These are phyloP conservation scores for Saccharomycopsis fibuligera DNA, from an alignment of 805 yeast species.

Conservation along the genomic window DNA sequence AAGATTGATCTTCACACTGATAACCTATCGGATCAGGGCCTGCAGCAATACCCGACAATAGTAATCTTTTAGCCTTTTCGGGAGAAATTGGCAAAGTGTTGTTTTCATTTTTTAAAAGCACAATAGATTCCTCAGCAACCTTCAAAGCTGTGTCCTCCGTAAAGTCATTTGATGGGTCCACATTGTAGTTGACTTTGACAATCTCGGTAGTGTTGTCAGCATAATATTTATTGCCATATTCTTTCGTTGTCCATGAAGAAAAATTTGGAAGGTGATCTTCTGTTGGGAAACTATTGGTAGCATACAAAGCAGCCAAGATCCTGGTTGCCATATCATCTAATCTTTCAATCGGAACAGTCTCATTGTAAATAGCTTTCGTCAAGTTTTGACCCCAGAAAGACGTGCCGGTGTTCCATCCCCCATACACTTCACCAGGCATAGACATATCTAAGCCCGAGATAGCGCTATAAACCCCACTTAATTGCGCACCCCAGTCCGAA, in stretches of 20 bases:
- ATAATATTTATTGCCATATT: constrained; percentile 44
- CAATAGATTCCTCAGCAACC: constrained; percentile 52
- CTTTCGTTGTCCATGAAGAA: constrained; percentile 51
- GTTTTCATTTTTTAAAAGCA: constrained; percentile 46
- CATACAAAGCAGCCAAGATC: constrained; percentile 51
- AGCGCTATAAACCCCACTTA: constrained; percentile 48
- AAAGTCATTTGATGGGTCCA: constrained; percentile 44
- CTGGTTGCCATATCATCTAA: constrained; percentile 58
- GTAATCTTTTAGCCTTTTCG: constrained; percentile 29
- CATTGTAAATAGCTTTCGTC: constrained; percentile 47
- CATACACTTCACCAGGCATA: constrained; percentile 54
- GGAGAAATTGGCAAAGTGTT: constrained; percentile 43
- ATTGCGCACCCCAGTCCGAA: constrained; percentile 61
- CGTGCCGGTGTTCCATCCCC: constrained; percentile 45
- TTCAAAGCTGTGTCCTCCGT: constrained; percentile 43
- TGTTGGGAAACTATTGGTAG: constrained; percentile 35
- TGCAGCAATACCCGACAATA: constrained; percentile 49
- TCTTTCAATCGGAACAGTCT: constrained; percentile 45
- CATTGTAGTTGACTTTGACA: constrained; percentile 44
- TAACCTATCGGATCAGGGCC: constrained; percentile 45
- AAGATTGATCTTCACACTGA: constrained; percentile 45
- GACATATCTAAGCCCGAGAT: constrained; percentile 58
- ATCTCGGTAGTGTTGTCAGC: constrained; percentile 48
- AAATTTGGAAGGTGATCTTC: constrained; percentile 44
- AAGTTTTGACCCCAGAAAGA: constrained; percentile 53